Evolutionary conservation across 352 stramenopile species (phyloP), one percentile per base, ranked within the genome.

Genomic region (Pythium sp.): DNA sequence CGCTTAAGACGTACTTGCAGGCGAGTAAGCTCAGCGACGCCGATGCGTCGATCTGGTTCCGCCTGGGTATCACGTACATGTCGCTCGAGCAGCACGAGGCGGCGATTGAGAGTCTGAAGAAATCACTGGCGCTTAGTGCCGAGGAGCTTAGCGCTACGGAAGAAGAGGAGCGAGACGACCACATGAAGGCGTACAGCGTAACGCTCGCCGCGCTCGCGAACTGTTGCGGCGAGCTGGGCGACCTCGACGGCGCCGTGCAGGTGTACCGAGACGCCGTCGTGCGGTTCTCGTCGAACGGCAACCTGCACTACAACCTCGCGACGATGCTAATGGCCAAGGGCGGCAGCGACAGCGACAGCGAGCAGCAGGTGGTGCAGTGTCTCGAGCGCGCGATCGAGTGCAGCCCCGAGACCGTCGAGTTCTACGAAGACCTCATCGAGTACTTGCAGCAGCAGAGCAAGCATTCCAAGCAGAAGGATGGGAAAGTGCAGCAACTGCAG

Each of bases 231-330:
- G 80, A 88, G 54, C 59, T 82, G 49, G 82, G 81, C 53, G 77
- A 92, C 66, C 28, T 92, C 28, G 56, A 86, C 54, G 73, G 72
- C 8, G 84, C 79, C 0, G 73, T 90, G 0, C 51, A 67, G 28
- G 67, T 90, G 58, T 92, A 86, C 69, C 62, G 75, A 59, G 68
- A 79, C 28, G 84, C 79, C 14, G 71, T 70, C 0, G 47, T 15
- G 0, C 71, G 60, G 65, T 83, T 87, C 41, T 75, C 82, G 0
- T 46, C 62, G 1, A 80, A 76, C 53, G 82, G 73, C 3, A 89
- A 92, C 57, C 67, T 90, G 67, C 79, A 90, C 36, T 92, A 80
- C 69, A 92, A 92, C 67, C 38, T 92, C 34, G 84, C 84, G 46
- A 83, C 77, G 58, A 91, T 92, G 84, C 73, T 77, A n/a, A 75